These are phyloP conservation scores for Aphelidium insulamus DNA, from an alignment of 371 early-diverging fungal genomes.

Conservation along the genomic window DNA sequence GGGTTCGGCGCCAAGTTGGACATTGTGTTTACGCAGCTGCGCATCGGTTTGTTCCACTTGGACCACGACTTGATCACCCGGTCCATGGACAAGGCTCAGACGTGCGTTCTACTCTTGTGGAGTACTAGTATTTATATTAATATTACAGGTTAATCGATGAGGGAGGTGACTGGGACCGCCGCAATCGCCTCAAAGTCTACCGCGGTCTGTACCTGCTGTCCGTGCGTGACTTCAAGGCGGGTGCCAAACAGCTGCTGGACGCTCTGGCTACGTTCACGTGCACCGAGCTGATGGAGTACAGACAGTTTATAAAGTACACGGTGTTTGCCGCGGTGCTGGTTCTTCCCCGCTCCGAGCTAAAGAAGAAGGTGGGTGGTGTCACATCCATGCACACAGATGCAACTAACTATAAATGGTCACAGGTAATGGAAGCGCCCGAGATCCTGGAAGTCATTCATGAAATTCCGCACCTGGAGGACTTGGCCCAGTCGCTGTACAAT, in stretches of 20 bases:
- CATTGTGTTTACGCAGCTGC: slow-evolving; percentile 67
- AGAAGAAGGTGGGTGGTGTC: slow-evolving; percentile 46
- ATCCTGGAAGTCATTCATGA: slow-evolving; percentile 84
- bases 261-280: slow-evolving; percentile 92
- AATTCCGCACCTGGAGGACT: slow-evolving; percentile 61
- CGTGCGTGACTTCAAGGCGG: slow-evolving; percentile 84
- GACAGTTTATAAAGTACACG: slow-evolving; percentile 88
- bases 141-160: slow-evolving; percentile 59
- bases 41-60: slow-evolving; percentile 82
- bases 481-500: slow-evolving; percentile 68
- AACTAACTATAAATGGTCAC: neutral
- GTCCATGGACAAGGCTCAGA: slow-evolving; percentile 55
- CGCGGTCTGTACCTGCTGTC: slow-evolving; percentile 84
- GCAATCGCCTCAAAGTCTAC: slow-evolving; percentile 96
- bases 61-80: slow-evolving; percentile 54
- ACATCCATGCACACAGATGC: neutral
- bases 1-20: slow-evolving; percentile 82
- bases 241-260: slow-evolving; percentile 72
- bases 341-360: slow-evolving; percentile 76
- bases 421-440: slow-evolving; percentile 89
- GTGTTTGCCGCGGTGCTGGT: slow-evolving; percentile 73
- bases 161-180: slow-evolving; percentile 99
- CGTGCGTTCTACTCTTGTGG: slow-evolving; percentile 9
- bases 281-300: slow-evolving; percentile 90
- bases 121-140: neutral